Evolutionary conservation across 78 protist genomes (phyloP).

Genomic region (slime mould (Dictyostelium discoideum)): DNA sequence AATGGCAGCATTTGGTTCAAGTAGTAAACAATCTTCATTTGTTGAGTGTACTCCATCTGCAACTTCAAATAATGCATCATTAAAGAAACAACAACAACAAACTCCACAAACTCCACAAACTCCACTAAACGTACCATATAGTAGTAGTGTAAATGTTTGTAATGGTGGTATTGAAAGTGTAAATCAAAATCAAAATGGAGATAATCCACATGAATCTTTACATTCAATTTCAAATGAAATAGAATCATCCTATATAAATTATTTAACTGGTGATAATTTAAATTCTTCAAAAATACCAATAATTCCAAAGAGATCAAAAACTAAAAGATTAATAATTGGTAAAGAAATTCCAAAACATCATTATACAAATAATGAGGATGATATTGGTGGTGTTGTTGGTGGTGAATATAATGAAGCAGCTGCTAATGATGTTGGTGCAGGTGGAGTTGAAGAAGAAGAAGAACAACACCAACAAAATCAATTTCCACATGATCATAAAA

Average conservation of each 20-base stretch:
- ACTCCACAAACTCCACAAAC: not conserved
- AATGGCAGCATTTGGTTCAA: constrained; percentile 71
- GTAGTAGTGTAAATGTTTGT: not conserved
- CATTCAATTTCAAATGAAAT: not conserved
- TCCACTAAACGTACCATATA: not conserved
- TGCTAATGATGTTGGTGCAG: not conserved
- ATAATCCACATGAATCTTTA: constrained; percentile 43
- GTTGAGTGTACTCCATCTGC: constrained; percentile 21
- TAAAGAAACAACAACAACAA: not conserved
- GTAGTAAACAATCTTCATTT: constrained; percentile 29
- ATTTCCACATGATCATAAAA: constrained; percentile 19
- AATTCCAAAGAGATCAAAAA: constrained; percentile 19
- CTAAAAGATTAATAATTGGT: not conserved
- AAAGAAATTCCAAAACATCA: not conserved
- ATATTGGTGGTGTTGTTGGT: not conserved
- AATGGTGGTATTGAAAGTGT: not conserved
- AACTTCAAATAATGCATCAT: not conserved
- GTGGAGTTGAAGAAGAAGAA: not conserved
- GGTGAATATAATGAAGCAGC: not conserved
- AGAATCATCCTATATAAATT: constrained; percentile 10
- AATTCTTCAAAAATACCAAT: not conserved
- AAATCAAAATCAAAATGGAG: not conserved
- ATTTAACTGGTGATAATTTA: not conserved
- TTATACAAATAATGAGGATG: not conserved
- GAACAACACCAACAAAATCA: not conserved